A percentile compares a stretch with the other conserved stretches of the same genome.
Evolutionary conservation across 352 stramenopile genomes (phyloP).

Genomic region (Phytophthora meadii): DNA sequence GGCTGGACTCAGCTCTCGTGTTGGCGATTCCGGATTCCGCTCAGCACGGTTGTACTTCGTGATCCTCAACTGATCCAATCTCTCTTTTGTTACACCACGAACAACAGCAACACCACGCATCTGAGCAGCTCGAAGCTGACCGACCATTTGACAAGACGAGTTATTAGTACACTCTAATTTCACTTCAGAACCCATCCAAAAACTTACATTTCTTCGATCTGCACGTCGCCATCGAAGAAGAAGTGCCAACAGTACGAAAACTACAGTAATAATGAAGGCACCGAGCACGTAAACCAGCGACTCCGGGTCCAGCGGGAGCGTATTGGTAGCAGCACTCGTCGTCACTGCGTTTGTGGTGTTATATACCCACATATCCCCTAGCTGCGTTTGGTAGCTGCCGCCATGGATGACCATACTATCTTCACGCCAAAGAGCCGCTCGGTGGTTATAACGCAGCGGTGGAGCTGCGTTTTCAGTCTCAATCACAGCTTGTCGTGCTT

Average conservation of each 20-base stretch:
- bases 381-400: conserved; percentile 75
- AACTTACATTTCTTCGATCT: conserved; percentile 66
- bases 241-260: conserved; percentile 64
- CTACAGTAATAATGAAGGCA: conserved; percentile 70
- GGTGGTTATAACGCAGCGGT: conserved; percentile 73
- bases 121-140: conserved; percentile 59
- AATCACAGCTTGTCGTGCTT: conserved; percentile 22
- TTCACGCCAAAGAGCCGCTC: conserved; percentile 53
- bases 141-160: conserved; percentile 1
- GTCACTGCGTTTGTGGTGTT: conserved; percentile 59
- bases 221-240: conserved; percentile 70
- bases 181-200: not conserved
- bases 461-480: conserved; percentile 28
- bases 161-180: not conserved
- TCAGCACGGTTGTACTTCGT: conserved; percentile 66
- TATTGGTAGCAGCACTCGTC: conserved; percentile 20
- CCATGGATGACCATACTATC: conserved; percentile 70
- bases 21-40: conserved; percentile 28
- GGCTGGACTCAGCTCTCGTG: conserved; percentile 5
- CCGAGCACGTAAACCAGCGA: conserved; percentile 80
- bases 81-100: conserved; percentile 65
- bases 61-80: conserved; percentile 66
- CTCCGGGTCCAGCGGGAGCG: conserved; percentile 57
- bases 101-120: conserved; percentile 47
- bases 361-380: conserved; percentile 73